Percentiles rank a stretch among this genome's conserved stretches.
Evolutionary conservation across 108 stramenopile species (phyloP).

Genomic region (Mayamaea pseudoterrestris): DNA sequence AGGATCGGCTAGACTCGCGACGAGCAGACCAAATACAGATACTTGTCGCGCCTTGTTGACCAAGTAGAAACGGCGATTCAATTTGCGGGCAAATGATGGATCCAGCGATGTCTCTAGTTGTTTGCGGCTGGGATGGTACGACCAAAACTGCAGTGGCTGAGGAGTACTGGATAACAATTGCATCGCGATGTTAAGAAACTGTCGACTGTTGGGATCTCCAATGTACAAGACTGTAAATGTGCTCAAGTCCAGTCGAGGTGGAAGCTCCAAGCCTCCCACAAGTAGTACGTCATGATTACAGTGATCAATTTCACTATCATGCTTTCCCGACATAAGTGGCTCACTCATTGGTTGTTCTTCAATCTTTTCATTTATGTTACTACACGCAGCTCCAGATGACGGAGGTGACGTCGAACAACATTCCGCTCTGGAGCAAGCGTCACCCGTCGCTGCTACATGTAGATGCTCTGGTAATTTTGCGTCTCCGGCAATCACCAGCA

Average conservation of each 20-base stretch:
- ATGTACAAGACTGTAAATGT: conserved; percentile 59
- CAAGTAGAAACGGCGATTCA: conserved; percentile 76
- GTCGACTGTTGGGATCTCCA: conserved; percentile 41
- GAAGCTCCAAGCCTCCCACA: conserved; percentile 63
- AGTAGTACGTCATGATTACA: conserved; percentile 8
- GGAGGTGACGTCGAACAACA: no score
- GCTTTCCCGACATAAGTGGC: no score
- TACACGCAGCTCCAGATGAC: no score
- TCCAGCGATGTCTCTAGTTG: conserved; percentile 23
- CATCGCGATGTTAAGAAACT: conserved; percentile 37
- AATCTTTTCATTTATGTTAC: no score
- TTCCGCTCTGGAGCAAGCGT: no score
- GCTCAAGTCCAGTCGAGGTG: conserved; percentile 41
- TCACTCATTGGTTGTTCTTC: no score
- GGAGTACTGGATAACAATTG: conserved; percentile 25
- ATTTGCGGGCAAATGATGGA: conserved; percentile 29
- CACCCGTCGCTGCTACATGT: no score
- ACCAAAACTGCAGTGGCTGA: conserved; percentile 31
- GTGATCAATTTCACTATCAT: conserved; percentile 13
- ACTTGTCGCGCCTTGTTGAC: conserved; percentile 80
- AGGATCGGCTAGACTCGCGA: conserved; percentile 70
- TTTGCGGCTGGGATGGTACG: conserved; percentile 41
- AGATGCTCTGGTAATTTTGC: no score
- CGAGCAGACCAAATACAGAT: conserved; percentile 81
- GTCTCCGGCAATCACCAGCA: not conserved